Evolutionary conservation across 2,329 filamentous ascomycete species (phyloP), one percentile per base, ranked within the genome.

Genomic region (Colletotrichum cuscutae): DNA sequence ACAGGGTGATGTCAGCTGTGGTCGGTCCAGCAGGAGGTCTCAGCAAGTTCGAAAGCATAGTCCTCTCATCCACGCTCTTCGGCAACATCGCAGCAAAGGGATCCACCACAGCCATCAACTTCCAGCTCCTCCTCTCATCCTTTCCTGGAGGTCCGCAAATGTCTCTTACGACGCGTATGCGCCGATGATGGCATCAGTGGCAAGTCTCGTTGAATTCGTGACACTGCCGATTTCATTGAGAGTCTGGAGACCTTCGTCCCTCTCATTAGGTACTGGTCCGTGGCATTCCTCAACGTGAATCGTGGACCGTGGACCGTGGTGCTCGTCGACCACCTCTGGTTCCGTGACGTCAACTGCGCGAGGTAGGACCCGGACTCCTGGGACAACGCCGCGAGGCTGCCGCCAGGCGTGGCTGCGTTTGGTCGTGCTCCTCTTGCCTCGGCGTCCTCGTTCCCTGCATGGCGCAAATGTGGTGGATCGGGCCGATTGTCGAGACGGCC

Each of bases 391-490:
- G 76, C 77, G 19, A 80, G 79, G 73, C 78, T 89, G 28, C 42
- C 86, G 86, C 77, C 82, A 0, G 87, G 87, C 2, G 66, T 85
- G 5, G 84, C 87, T 2, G 87, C 87, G 4, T 73, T 89, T 15
- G 78, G 4, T 84, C 86, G 3, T 87, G 82, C 4, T 53, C 85
- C 1, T 75, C 85, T 13, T 84, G 82, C 63, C 84, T 87, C 68
- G 86, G 79, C 1, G 77, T 91, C 6, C 84, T 91, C 2, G 81
- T 91, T 19, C 89, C 89, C 0, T 87, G 86, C 42, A 91, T 92
- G 87, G 84, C 83, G 22, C 87, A 90, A 80, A 86, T 85, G 8
- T 91, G 89, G 89, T 91, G 86, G 77, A 87, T 84, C 11, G 90
- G 89, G 0, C 89, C 89, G 0, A 88, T 91, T 75, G 90, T 89